Evolutionary conservation across 2,329 filamentous ascomycete species (phyloP).

Genomic region (Calycina herbarum): DNA sequence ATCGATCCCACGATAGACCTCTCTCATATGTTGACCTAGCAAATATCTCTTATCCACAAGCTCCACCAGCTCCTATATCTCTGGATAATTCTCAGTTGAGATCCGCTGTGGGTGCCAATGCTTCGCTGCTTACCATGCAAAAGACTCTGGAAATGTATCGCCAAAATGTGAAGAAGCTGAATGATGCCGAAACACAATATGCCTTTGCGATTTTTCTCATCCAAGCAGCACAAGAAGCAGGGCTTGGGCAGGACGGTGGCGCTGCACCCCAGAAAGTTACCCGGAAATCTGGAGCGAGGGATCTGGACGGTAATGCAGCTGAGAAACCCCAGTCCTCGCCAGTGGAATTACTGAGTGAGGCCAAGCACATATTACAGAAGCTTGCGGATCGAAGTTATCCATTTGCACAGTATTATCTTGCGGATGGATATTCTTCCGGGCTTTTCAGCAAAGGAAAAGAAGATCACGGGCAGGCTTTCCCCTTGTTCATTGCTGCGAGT

Average conservation of each 20-base stretch:
- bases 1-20: slow-evolving; percentile 35
- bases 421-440: slow-evolving; percentile 89
- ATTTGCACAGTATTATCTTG: slow-evolving; percentile 97
- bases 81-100: slow-evolving; percentile 83
- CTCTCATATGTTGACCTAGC: slow-evolving; percentile 51
- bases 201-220: slow-evolving; percentile 96
- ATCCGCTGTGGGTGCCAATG: slow-evolving; percentile 80
- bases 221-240: slow-evolving; percentile 80
- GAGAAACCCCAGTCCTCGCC: slow-evolving; percentile 53
- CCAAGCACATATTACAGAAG: slow-evolving; percentile 83
- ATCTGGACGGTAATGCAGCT: slow-evolving; percentile 48
- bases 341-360: slow-evolving; percentile 77
- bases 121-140: slow-evolving; percentile 84
- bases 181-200: slow-evolving; percentile 85
- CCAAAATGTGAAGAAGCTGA: slow-evolving; percentile 95
- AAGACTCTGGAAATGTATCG: slow-evolving; percentile 98
- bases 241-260: slow-evolving; percentile 51
- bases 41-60: slow-evolving; percentile 46
- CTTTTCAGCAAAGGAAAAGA: slow-evolving; percentile 93
- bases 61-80: slow-evolving; percentile 36
- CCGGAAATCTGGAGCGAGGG: slow-evolving; percentile 48
- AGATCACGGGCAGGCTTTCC: slow-evolving; percentile 88
- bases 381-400: slow-evolving; percentile 87
- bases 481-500: slow-evolving; percentile 86
- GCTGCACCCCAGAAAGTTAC: slow-evolving; percentile 34